Conservation (phyloP, 2,329 filamentous ascomycete genomes). For the Colletotrichum truncatum region DNA sequence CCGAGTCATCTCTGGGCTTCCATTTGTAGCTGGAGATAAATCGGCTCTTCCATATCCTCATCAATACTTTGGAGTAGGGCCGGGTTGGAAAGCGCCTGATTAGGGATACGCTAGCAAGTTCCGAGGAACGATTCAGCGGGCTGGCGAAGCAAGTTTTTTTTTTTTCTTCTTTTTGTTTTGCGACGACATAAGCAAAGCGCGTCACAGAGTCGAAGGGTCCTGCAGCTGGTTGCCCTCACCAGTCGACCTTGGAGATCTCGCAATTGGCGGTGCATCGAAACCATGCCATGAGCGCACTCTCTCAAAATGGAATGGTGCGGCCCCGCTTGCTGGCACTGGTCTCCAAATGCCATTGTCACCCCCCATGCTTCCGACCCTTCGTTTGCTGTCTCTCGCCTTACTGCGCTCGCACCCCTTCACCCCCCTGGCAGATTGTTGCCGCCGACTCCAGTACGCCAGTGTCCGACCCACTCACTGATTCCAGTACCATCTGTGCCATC, state of each 20-base stretch:
- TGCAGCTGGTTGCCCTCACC: constrained; percentile 5
- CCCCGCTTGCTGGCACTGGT: background rate
- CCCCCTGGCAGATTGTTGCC: background rate
- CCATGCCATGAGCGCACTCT: background rate
- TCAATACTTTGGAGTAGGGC: too few relatives aligned
- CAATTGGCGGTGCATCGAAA: constrained; percentile 25
- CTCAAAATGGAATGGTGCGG: constrained; percentile 3
- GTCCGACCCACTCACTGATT: too few relatives aligned
- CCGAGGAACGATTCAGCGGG: constrained; percentile 3
- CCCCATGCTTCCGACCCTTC: background rate
- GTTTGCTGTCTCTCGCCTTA: too few relatives aligned
- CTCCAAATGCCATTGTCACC: background rate
- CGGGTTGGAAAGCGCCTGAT: too few relatives aligned
- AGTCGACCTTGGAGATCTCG: constrained; percentile 17
- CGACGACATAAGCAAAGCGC: constrained; percentile 1
- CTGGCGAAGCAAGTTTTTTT: background rate
- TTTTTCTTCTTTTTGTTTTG: background rate
- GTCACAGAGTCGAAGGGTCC: constrained; percentile 21
- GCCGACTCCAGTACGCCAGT: background rate
- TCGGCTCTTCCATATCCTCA: too few relatives aligned
- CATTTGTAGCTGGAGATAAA: too few relatives aligned
- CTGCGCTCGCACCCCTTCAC: background rate
- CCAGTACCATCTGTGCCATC: too few relatives aligned
- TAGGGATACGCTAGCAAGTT: too few relatives aligned
- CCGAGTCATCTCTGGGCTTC: too few relatives aligned